Evolutionary conservation across 306 rosid species (phyloP).

Genomic region (Casuarina glauca): DNA sequence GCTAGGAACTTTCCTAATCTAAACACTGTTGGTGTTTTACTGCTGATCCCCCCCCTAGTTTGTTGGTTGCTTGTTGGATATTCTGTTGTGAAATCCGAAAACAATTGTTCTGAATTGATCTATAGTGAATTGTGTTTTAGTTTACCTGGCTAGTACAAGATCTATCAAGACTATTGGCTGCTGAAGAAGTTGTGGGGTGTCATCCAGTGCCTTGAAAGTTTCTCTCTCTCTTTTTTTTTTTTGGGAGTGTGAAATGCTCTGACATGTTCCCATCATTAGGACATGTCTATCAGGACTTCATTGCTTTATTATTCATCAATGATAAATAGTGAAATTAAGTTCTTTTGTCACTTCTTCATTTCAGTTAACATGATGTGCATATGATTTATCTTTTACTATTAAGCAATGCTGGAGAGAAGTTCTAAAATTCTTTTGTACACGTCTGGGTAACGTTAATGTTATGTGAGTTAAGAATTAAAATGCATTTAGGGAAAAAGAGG

Average conservation of each 20-base stretch:
- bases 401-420: neutral
- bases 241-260: neutral
- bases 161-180: neutral
- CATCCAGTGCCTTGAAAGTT: neutral
- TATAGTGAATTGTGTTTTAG: neutral
- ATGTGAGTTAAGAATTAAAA: too few relatives aligned
- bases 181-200: neutral
- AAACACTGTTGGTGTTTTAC: neutral
- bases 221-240: neutral
- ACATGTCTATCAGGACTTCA: neutral
- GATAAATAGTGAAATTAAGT: neutral
- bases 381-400: neutral
- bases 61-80: neutral
- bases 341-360: neutral
- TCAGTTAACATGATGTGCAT: neutral
- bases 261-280: neutral
- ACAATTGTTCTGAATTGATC: conserved; percentile 2
- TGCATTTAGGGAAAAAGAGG: neutral
- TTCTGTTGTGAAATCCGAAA: neutral
- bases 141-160: neutral
- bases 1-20: neutral
- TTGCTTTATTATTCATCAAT: neutral
- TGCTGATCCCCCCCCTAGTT: too few relatives aligned
- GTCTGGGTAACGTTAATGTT: too few relatives aligned
- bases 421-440: neutral